Evolutionary conservation across 2,329 filamentous ascomycete genomes (phyloP).

Genomic region (Penicillium sp.): DNA sequence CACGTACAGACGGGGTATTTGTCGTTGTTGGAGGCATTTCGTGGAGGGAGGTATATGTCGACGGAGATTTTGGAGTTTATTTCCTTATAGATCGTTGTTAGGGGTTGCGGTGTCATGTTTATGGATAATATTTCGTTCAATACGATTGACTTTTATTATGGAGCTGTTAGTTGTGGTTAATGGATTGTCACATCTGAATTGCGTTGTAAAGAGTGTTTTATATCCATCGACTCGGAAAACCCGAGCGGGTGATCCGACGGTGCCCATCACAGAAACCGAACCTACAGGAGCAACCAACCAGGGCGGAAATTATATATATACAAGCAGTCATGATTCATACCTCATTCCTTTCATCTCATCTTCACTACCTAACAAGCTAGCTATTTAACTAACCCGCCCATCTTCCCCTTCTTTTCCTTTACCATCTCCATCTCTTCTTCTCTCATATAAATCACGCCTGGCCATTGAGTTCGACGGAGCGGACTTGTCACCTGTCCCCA

Average conservation of each 20-base stretch:
- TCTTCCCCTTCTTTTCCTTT: not conserved
- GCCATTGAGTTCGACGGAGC: constrained; percentile 10
- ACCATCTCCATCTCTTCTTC: not conserved
- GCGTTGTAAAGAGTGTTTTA: not conserved
- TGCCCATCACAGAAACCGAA: not conserved
- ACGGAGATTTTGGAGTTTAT: constrained; percentile 29
- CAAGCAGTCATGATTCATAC: constrained; percentile 16
- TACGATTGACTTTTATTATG: not conserved
- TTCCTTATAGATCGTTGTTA: constrained; percentile 32
- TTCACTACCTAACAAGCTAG: not conserved
- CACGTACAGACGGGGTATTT: constrained; percentile 31
- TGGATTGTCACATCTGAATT: not conserved
- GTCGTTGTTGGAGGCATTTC: constrained; percentile 13
- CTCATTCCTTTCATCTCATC: constrained; percentile 4
- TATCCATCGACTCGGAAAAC: constrained; percentile 1
- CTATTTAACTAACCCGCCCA: not conserved
- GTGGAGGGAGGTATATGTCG: constrained; percentile 33
- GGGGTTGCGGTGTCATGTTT: constrained; percentile 17
- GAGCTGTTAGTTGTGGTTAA: not conserved
- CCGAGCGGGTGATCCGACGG: constrained; percentile 1
- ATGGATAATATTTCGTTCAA: not conserved
- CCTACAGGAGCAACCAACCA: not conserved
- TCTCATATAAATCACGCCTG: not conserved
- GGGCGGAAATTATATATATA: not conserved
- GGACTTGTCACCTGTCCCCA: constrained; percentile 13